Conservation (phyloP, 208 protist species). For the Wallacemonas collosoma region DNA sequence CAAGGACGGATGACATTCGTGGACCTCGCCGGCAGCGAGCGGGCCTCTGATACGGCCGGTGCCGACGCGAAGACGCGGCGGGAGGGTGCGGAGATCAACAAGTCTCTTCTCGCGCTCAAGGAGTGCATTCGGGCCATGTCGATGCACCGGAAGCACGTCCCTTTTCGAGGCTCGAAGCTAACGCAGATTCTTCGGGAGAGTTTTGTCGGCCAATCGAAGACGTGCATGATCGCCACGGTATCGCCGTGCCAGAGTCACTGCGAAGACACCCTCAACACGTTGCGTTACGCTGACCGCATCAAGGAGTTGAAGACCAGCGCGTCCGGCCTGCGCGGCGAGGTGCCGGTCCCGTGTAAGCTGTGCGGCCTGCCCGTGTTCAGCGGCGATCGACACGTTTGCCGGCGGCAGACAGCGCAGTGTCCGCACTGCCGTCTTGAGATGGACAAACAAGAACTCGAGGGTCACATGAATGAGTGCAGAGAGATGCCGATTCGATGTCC, state of each 20-base stretch:
- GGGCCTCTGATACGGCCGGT: constrained; percentile 92
- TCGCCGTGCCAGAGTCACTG: constrained; percentile 82
- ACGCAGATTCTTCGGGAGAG: constrained; percentile 95
- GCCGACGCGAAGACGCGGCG: constrained; percentile 89
- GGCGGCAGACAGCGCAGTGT: constrained; percentile 56
- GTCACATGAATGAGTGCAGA: constrained; percentile 69
- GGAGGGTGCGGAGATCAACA: constrained; percentile 98
- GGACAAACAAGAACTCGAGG: constrained; percentile 70
- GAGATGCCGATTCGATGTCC: constrained; percentile 63
- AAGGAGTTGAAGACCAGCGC: constrained; percentile 81
- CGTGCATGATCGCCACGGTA: constrained; percentile 94
- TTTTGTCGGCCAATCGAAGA: constrained; percentile 93
- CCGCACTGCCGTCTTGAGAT: constrained; percentile 68
- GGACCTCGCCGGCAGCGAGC: constrained; percentile 98
- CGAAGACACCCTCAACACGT: constrained; percentile 97
- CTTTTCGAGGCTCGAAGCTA: constrained; percentile 96
- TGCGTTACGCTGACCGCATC: constrained; percentile 96
- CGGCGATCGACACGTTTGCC: constrained; percentile 73
- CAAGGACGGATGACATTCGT: constrained; percentile 97
- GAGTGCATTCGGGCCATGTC: constrained; percentile 97
- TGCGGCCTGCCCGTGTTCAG: constrained; percentile 74
- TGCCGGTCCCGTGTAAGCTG: constrained; percentile 61
- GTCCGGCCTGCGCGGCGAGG: constrained; percentile 16
- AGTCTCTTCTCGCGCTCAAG: constrained; percentile 96
- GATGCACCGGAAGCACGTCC: constrained; percentile 90